A percentile compares a stretch with the other conserved stretches of the same genome.
These are phyloP conservation scores for Sesbania bispinosa DNA, from an alignment of 306 rosid genomes.

Conservation along the genomic window DNA sequence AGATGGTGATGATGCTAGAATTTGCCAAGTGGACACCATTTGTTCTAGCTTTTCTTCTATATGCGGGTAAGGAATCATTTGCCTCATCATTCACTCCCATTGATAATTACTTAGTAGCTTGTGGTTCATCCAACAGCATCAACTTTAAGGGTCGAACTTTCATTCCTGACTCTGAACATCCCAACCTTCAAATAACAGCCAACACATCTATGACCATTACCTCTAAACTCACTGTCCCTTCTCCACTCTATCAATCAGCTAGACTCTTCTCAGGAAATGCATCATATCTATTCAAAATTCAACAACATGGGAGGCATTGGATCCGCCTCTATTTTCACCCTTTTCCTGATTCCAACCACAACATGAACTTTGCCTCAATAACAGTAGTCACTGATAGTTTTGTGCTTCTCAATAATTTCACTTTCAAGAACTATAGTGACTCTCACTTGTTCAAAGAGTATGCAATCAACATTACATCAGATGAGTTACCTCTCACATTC, in stretches of 20 bases:
- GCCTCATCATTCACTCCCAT: not conserved
- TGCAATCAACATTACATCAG: not conserved
- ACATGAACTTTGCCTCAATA: not conserved
- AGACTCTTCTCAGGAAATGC: not conserved
- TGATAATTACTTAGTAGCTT: not conserved
- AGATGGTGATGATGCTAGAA: not conserved
- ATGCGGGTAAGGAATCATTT: not conserved
- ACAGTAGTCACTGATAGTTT: not conserved
- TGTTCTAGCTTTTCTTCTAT: not conserved
- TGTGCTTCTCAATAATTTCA: not conserved
- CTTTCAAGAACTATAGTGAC: not conserved
- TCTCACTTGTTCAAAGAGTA: not conserved
- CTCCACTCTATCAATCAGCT: not conserved
- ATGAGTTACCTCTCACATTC: not conserved
- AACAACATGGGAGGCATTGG: not conserved
- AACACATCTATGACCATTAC: not conserved
- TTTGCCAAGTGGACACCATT: not conserved
- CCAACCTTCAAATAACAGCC: not conserved
- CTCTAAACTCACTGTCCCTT: not conserved
- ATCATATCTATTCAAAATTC: not conserved
- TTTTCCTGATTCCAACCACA: not conserved
- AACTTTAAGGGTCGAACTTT: not conserved
- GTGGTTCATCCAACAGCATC: not conserved
- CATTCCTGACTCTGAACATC: not conserved
- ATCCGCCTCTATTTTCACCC: constrained; percentile 8